Percentiles rank a stretch among this genome's conserved stretches.
Evolutionary conservation across 2,329 filamentous ascomycete genomes (phyloP).

Genomic region (Aspergillus quadrilineatus): DNA sequence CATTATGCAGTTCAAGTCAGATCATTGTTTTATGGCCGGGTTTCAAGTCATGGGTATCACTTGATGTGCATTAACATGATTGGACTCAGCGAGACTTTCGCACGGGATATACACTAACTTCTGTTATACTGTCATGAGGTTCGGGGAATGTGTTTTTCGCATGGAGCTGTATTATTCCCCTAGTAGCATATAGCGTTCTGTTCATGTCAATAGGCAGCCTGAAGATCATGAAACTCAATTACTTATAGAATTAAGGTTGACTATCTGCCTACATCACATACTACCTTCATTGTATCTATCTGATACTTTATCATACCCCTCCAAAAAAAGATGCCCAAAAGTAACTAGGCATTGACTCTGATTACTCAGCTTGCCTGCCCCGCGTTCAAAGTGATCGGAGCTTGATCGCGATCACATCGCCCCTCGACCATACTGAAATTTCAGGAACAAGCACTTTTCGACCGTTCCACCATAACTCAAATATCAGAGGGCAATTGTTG

Average conservation of each 20-base stretch:
- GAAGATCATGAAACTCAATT: not conserved
- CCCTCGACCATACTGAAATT: not conserved
- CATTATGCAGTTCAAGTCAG: conserved; percentile 7
- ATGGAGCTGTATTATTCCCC: conserved; percentile 15
- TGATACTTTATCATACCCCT: too few relatives aligned
- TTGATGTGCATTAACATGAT: not conserved
- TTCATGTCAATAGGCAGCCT: not conserved
- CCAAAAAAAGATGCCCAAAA: too few relatives aligned
- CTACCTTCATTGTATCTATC: not conserved
- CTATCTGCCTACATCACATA: not conserved
- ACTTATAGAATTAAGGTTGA: not conserved
- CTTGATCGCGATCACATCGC: not conserved
- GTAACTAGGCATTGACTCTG: not conserved
- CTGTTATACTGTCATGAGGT: conserved; percentile 9
- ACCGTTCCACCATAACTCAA: not conserved
- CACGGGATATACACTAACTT: conserved; percentile 5
- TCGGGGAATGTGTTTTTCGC: conserved; percentile 1
- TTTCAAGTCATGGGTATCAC: not conserved
- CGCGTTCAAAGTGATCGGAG: not conserved
- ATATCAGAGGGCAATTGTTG: not conserved
- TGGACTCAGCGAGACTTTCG: not conserved
- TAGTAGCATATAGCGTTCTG: conserved; percentile 2
- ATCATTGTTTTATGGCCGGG: not conserved
- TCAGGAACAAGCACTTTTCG: not conserved
- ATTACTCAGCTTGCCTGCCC: conserved; percentile 5